Evolutionary conservation across 257 asterid species (phyloP), one percentile per base, ranked within the genome.

Genomic region (Petunia secreta): DNA sequence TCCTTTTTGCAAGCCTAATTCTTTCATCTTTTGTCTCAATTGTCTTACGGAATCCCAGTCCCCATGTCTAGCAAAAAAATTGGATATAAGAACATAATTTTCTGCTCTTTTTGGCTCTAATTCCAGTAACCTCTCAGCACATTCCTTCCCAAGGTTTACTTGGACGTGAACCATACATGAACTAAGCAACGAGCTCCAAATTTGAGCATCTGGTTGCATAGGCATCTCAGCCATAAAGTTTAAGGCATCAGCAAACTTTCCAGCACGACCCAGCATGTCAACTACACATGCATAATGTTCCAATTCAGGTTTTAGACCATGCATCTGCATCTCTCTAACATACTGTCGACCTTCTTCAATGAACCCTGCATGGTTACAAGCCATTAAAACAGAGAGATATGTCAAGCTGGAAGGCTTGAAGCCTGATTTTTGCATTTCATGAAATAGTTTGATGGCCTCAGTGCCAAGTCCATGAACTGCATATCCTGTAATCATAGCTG

Each of bases 381-480:
- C 88, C 73, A 78, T 80, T 73, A 85, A 66, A 46, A 85, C 15
- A 69, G 84, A 84, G 41, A 65, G 3, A 66, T 64, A 80, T 15
- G 88, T 85, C 48, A 59, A 83, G 46, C 77, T 63, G 60, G 84
- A 36, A 55, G 88, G 86, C 39, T 14, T 83, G 58, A 80, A 11
- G 65, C 83, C 86, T 0, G 11, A 75, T 63, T 66, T 50, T 13
- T 77, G 57, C 88, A 83, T 80, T 69, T 80, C 74, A 9, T 39
- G 68, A 34, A 75, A 85, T 78, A 85, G 83, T 16, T 69, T 4
- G 16, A 77, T 57, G 57, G 88, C 82, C 79, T 62, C 64, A 48
- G 60, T 63, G 14, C 88, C 88, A 77, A 63, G 43, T 63, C 88
- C 88, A 83, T 85, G 88, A 80, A 80, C 82, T 38, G 84, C 88